These are phyloP conservation scores for Kwoniella sp. DNA, from an alignment of 768 basidiomycete genomes.

Conservation along the genomic window DNA sequence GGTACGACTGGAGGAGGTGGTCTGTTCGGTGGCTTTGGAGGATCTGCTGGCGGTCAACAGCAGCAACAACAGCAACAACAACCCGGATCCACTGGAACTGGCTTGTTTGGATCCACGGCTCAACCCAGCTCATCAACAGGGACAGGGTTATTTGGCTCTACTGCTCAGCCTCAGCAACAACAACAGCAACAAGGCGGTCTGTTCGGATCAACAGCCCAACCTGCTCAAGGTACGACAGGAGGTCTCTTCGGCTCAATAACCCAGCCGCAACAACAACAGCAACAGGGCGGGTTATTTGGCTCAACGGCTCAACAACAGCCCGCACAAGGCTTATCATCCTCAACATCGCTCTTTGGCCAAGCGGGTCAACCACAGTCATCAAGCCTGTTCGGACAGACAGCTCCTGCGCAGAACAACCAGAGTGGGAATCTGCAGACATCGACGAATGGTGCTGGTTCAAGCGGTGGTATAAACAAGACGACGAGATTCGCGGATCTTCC, in stretches of 20 bases:
- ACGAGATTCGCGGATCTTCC: slow-evolving; percentile 48
- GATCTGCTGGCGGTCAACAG: slow-evolving; percentile 16
- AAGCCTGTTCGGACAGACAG: slow-evolving; percentile 23
- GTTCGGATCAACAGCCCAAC: slow-evolving; percentile 16
- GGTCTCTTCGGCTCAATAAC: slow-evolving; percentile 27
- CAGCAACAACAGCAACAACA: slow-evolving; percentile 12
- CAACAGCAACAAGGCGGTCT: slow-evolving; percentile 15
- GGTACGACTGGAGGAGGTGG: slow-evolving; percentile 18
- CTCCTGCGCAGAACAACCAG: slow-evolving; percentile 17
- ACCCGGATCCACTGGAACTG: slow-evolving; percentile 6
- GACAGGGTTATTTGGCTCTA: slow-evolving; percentile 20
- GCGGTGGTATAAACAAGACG: slow-evolving; percentile 34
- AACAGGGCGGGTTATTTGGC: slow-evolving; percentile 29
- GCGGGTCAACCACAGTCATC: slow-evolving; percentile 20
- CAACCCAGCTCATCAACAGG: slow-evolving; percentile 15
- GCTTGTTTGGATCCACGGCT: slow-evolving; percentile 17
- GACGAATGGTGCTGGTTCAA: slow-evolving; percentile 9
- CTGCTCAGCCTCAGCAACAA: slow-evolving; percentile 17
- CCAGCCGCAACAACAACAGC: slow-evolving; percentile 15
- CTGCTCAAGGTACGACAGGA: slow-evolving; percentile 2
- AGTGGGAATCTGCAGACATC: slow-evolving; percentile 16
- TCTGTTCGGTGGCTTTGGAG: slow-evolving; percentile 24
- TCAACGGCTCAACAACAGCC: slow-evolving; percentile 6
- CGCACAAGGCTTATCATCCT: background rate
- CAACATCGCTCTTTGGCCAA: slow-evolving; percentile 16